These are phyloP conservation scores for Diaporthe ilicicola DNA, from an alignment of 2,329 filamentous ascomycete species.

Conservation along the genomic window DNA sequence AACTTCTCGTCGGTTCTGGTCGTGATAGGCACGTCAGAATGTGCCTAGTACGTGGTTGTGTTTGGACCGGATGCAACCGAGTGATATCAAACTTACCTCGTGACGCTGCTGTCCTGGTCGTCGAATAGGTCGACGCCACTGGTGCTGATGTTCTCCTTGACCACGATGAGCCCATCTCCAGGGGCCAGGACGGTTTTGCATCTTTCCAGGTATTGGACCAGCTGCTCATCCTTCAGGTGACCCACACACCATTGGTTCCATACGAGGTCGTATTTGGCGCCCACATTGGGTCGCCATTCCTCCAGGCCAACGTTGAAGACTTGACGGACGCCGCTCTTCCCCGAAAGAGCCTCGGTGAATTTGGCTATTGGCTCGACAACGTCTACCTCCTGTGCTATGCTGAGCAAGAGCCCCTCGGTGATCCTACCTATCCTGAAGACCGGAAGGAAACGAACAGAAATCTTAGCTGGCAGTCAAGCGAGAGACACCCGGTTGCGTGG, in stretches of 20 bases:
- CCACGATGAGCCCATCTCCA: slow-evolving; percentile 65
- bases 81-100: slow-evolving; percentile 56
- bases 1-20: slow-evolving; percentile 78
- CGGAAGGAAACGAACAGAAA: background rate
- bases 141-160: slow-evolving; percentile 81
- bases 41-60: background rate
- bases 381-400: slow-evolving; percentile 77
- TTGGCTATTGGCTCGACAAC: slow-evolving; percentile 85
- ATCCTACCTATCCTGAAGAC: slow-evolving; percentile 77
- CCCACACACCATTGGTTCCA: slow-evolving; percentile 94
- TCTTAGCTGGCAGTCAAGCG: background rate
- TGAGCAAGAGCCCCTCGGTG: slow-evolving; percentile 78
- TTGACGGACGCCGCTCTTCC: slow-evolving; percentile 64
- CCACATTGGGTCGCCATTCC: slow-evolving; percentile 65
- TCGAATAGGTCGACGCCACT: slow-evolving; percentile 75
- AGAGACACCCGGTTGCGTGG: background rate
- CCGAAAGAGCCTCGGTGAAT: slow-evolving; percentile 73
- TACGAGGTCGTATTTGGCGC: slow-evolving; percentile 75
- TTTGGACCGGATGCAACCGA: background rate
- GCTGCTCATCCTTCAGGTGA: slow-evolving; percentile 78
- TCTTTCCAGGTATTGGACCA: slow-evolving; percentile 71
- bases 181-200: slow-evolving; percentile 57
- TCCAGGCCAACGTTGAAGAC: slow-evolving; percentile 80
- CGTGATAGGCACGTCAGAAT: slow-evolving; percentile 22
- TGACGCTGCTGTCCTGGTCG: slow-evolving; percentile 79